A percentile compares a stretch with the other conserved stretches of the same genome.
These are phyloP conservation scores for Sphaerostilbella broomeana DNA, from an alignment of 2,329 filamentous ascomycete genomes.

Conservation along the genomic window DNA sequence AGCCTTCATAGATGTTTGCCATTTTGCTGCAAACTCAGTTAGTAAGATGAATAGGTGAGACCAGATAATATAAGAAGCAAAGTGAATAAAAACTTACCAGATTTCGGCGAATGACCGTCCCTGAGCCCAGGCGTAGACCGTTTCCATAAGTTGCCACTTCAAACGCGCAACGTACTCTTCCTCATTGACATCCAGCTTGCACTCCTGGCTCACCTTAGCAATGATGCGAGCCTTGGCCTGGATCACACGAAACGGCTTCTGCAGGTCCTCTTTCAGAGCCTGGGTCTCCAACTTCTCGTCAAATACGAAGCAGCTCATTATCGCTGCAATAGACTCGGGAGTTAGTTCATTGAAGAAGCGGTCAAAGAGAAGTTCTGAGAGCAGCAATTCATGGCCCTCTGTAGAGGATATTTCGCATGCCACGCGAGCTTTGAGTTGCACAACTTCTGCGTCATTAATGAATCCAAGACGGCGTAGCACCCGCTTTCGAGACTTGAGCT, in stretches of 20 bases:
- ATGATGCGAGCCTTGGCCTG: slow-evolving; percentile 80
- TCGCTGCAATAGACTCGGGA: slow-evolving; percentile 78
- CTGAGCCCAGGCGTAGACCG: slow-evolving; percentile 85
- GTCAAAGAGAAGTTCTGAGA: slow-evolving; percentile 92
- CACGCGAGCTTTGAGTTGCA: slow-evolving; percentile 93
- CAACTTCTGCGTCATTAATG: slow-evolving; percentile 91
- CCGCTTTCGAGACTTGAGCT: slow-evolving; percentile 91
- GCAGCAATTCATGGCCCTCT: slow-evolving; percentile 82
- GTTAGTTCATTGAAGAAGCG: slow-evolving; percentile 95
- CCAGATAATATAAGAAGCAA: slow-evolving; percentile 1
- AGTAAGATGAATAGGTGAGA: slow-evolving; percentile 14
- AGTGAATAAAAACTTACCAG: slow-evolving; percentile 58
- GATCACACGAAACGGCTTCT: slow-evolving; percentile 80
- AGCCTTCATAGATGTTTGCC: slow-evolving; percentile 97
- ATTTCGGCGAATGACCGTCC: slow-evolving; percentile 88
- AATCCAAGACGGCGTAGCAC: slow-evolving; percentile 91
- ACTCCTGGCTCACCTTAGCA: slow-evolving; percentile 90
- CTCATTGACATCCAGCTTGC: slow-evolving; percentile 89
- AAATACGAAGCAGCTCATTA: slow-evolving; percentile 92
- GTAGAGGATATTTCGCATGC: slow-evolving; percentile 95
- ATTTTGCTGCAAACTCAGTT: slow-evolving; percentile 65
- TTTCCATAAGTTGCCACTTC: slow-evolving; percentile 96
- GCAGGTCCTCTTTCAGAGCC: slow-evolving; percentile 73
- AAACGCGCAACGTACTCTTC: slow-evolving; percentile 86
- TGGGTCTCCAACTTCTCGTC: slow-evolving; percentile 86